A percentile compares a stretch with the other conserved stretches of the same genome.
Evolutionary conservation across 2,329 filamentous ascomycete species (phyloP).

Genomic region (Verticillium nonalfalfae): DNA sequence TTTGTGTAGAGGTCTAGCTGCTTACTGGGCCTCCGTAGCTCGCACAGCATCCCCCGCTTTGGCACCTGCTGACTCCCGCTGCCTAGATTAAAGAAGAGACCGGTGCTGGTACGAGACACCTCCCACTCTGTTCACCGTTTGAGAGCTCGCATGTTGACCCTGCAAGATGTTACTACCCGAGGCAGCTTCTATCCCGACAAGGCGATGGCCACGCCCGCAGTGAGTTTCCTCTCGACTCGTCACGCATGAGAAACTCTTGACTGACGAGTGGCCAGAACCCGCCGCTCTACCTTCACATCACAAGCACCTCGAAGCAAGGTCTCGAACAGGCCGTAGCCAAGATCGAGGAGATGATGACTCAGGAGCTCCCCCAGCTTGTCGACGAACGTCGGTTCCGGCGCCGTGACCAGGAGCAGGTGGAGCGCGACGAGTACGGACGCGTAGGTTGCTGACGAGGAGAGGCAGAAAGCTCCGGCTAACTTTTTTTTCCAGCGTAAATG

Average conservation of each 20-base stretch:
- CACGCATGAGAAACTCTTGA: background rate
- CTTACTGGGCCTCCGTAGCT: constrained; percentile 66
- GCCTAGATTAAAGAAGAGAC: constrained; percentile 99
- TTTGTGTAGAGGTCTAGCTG: constrained; percentile 57
- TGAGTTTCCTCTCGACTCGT: constrained; percentile 40
- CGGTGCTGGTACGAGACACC: constrained; percentile 90
- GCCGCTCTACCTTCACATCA: constrained; percentile 90
- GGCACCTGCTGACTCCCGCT: constrained; percentile 89
- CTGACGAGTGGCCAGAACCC: constrained; percentile 59
- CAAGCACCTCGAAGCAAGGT: constrained; percentile 86
- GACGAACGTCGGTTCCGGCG: constrained; percentile 90
- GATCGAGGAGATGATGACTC: constrained; percentile 92
- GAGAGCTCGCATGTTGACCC: constrained; percentile 49
- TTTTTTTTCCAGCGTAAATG: constrained; percentile 77
- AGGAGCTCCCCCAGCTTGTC: constrained; percentile 90
- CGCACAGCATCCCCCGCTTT: constrained; percentile 57
- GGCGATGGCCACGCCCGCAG: constrained; percentile 88
- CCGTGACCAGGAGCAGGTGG: constrained; percentile 71
- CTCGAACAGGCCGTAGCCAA: constrained; percentile 81
- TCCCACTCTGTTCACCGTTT: constrained; percentile 38
- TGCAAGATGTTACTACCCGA: constrained; percentile 93
- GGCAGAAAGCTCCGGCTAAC: constrained; percentile 9
- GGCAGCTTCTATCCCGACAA: constrained; percentile 97
- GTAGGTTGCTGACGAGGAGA: constrained; percentile 44
- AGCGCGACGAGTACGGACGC: constrained; percentile 85